A percentile compares a stretch with the other conserved stretches of the same genome.
Conservation (phyloP, 345 rosid genomes). For the Geranium brycei region DNA sequence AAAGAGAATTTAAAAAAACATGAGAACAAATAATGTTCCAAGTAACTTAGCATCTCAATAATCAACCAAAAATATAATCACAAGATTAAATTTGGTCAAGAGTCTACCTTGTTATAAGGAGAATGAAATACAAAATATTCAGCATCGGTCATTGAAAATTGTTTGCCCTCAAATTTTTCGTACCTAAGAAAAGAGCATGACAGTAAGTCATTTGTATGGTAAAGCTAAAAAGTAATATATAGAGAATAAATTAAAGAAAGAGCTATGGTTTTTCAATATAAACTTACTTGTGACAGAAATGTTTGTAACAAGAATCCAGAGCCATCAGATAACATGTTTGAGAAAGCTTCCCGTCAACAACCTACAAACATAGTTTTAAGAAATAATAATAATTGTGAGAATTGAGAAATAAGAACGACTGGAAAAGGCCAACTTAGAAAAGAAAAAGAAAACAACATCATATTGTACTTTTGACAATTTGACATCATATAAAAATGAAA, state of each 20-base stretch:
- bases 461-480: no score
- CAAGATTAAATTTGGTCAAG: background rate
- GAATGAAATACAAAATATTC: conserved; percentile 87
- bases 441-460: background rate
- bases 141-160: conserved; percentile 66
- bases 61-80: background rate
- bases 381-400: background rate
- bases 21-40: conserved; percentile 1
- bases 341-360: conserved; percentile 97
- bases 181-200: conserved; percentile 34
- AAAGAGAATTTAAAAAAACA: conserved; percentile 7
- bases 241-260: background rate
- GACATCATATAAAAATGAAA: no score
- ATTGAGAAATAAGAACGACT: no score
- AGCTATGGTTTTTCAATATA: background rate
- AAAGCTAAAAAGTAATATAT: background rate
- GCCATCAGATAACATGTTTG: conserved; percentile 99
- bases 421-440: background rate
- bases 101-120: conserved; percentile 87
- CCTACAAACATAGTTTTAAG: conserved; percentile 32
- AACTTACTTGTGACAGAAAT: conserved; percentile 70
- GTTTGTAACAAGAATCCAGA: conserved; percentile 80
- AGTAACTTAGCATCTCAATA: background rate
- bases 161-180: conserved; percentile 73
- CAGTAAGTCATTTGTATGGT: conserved; percentile 5